Evolutionary conservation across 2,329 filamentous ascomycete genomes (phyloP).

Genomic region (Fusarium cyanostomum): DNA sequence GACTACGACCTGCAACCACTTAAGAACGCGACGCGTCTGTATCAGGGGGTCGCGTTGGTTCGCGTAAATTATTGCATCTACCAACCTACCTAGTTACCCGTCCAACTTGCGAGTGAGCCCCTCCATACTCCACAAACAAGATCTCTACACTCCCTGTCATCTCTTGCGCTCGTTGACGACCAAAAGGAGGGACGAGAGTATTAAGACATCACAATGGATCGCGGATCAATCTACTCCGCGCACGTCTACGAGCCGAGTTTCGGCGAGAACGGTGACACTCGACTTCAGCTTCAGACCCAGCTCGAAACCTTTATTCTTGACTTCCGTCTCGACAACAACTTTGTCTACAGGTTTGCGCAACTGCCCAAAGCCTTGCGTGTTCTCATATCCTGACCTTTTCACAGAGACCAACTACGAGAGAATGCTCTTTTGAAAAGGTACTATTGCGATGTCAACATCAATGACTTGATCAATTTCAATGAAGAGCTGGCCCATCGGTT

Average conservation of each 20-base stretch:
- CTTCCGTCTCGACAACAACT: slow-evolving; percentile 92
- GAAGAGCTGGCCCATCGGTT: slow-evolving; percentile 93
- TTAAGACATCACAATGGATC: slow-evolving; percentile 71
- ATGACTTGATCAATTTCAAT: slow-evolving; percentile 94
- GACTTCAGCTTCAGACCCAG: slow-evolving; percentile 77
- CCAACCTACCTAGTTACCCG: slow-evolving; percentile 37
- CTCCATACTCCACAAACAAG: slow-evolving; percentile 40
- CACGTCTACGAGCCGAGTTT: slow-evolving; percentile 78
- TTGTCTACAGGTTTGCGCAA: slow-evolving; percentile 82
- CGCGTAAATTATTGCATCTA: slow-evolving; percentile 29
- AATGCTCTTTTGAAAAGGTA: slow-evolving; percentile 95
- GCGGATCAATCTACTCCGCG: slow-evolving; percentile 85
- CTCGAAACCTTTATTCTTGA: slow-evolving; percentile 92
- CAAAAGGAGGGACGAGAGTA: slow-evolving; percentile 2
- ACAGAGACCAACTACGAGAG: slow-evolving; percentile 91
- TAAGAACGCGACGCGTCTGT: slow-evolving; percentile 40
- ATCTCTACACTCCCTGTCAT: slow-evolving; percentile 31
- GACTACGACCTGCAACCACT: slow-evolving; percentile 44
- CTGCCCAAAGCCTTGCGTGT: too few relatives aligned
- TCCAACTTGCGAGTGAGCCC: slow-evolving; percentile 38
- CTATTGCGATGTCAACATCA: slow-evolving; percentile 95
- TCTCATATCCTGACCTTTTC: slow-evolving; percentile 15
- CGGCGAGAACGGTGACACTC: slow-evolving; percentile 73
- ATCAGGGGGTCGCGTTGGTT: slow-evolving; percentile 29
- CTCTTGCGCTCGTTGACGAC: slow-evolving; percentile 18